Conservation (phyloP, 805 yeast genomes). For the Saturnispora dispora region DNA sequence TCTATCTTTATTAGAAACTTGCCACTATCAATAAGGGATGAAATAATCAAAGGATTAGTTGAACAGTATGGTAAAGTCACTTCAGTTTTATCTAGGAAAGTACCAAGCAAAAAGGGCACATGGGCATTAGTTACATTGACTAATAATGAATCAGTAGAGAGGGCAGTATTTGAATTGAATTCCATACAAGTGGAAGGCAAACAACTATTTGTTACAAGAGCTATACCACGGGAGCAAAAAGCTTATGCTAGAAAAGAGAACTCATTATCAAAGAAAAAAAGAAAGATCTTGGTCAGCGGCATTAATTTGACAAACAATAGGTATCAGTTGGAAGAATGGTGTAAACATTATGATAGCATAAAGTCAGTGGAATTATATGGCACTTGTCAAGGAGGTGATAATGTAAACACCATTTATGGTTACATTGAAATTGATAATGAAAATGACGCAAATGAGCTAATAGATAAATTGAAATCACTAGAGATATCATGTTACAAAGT, state of each 20-base stretch:
- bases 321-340: constrained; percentile 20
- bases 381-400: constrained; percentile 7
- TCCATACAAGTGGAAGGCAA: constrained; percentile 23
- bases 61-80: constrained; percentile 26
- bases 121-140: constrained; percentile 28
- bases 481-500: constrained; percentile 25
- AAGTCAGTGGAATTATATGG: constrained; percentile 23
- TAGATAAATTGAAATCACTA: constrained; percentile 16
- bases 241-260: constrained; percentile 18
- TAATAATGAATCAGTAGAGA: constrained; percentile 20
- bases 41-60: constrained; percentile 19
- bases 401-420: constrained; percentile 19
- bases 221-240: constrained; percentile 28
- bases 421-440: constrained; percentile 24
- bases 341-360: constrained; percentile 19
- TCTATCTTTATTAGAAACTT: constrained; percentile 26
- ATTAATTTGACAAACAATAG: constrained; percentile 19
- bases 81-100: constrained; percentile 21
- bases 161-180: constrained; percentile 21
- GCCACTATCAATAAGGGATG: constrained; percentile 22
- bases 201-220: constrained; percentile 25
- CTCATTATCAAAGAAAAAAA: constrained; percentile 14
- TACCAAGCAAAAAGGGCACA: constrained; percentile 22
- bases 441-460: constrained; percentile 19
- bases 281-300: constrained; percentile 23